These are phyloP conservation scores for Diaporthe sp. DNA, from an alignment of 2,329 filamentous ascomycete genomes.

Conservation along the genomic window DNA sequence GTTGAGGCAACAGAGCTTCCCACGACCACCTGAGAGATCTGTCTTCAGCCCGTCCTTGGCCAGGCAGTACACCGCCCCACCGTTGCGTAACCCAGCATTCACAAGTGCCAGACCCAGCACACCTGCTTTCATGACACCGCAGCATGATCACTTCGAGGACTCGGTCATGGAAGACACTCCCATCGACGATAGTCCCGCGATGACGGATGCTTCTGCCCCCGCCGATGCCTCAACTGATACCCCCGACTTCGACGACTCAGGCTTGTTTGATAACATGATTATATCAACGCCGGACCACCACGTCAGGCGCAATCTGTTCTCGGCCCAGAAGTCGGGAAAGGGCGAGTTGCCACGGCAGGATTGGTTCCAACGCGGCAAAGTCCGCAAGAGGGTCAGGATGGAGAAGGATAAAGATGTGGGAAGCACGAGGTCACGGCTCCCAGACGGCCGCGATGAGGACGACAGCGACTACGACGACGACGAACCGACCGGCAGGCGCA, in stretches of 20 bases:
- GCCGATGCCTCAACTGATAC: constrained; percentile 53
- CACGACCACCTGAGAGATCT: constrained; percentile 53
- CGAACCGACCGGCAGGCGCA: constrained; percentile 40
- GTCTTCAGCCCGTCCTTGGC: constrained; percentile 57
- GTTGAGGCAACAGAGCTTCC: constrained; percentile 49
- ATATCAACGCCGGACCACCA: constrained; percentile 44
- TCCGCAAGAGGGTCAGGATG: constrained; percentile 65
- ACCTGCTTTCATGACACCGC: constrained; percentile 61
- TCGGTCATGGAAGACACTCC: constrained; percentile 65
- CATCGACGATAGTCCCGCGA: constrained; percentile 69
- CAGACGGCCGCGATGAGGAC: constrained; percentile 59
- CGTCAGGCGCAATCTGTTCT: constrained; percentile 40
- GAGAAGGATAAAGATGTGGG: constrained; percentile 63
- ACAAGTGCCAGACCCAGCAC: constrained; percentile 4
- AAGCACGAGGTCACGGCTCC: constrained; percentile 57
- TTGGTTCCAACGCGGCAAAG: constrained; percentile 53
- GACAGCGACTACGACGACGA: constrained; percentile 54
- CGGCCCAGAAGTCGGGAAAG: constrained; percentile 62
- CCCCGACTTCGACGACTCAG: constrained; percentile 50
- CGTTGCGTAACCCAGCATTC: constrained; percentile 73
- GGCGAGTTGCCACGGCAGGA: constrained; percentile 70
- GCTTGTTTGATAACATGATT: constrained; percentile 33
- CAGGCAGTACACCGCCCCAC: constrained; percentile 55
- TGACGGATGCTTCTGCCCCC: constrained; percentile 66
- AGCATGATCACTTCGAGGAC: constrained; percentile 63